Base-by-base conservation (phyloP, 495 filamentous ascomycete genomes). In the Achaetomiella virescens region DNA sequence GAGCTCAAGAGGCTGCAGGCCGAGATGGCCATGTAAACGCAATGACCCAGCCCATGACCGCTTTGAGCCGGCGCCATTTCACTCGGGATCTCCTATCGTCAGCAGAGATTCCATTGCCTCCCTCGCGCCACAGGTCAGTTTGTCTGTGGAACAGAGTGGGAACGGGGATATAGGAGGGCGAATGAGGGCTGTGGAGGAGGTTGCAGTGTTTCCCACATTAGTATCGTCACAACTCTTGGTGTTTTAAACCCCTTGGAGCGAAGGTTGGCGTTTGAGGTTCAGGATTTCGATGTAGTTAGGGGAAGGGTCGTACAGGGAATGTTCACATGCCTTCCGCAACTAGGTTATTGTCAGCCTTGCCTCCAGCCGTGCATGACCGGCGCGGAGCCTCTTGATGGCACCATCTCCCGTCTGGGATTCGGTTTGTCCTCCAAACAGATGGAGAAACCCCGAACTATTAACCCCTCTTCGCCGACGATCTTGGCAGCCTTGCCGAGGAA, bases 1-100 rank as follows among this genome's bases (percentile, higher is more conserved):
- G 95, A 99, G 74, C 77, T 99, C 65, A 82, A 84, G 68, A 96
- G 93, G 72, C 70, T 98, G 63, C 90, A 92, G 71, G 92, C 90
- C 38, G 93, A 97, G 74, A 98, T 98, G 93, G 91, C 91, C 54
- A 96, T 97, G 86, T 91, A 72, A 83, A 52, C 48, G 22, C 24
- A 18, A 17, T n/a, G 40, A 2, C 24, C 45, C 41, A 22, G 37
- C 15, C 18, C 15, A 41, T 1, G 17, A 50, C 38, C 33, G 43
- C 17, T 18, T n/a, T 37, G 38, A 38, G 12, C 48, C 48, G 35
- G 38, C 37, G 46, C 25, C 18, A 20, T 46, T 43, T 52, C 33
- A 22, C 36, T 12, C 38, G 58, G 54, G 40, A 40, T 24, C n/a
- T n/a, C n/a, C n/a, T n/a, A n/a, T n/a, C n/a, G n/a, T n/a, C n/a